Percentiles rank a stretch among this genome's conserved stretches.
Conservation (phyloP, 2,329 filamentous ascomycete species). For the Kalmusia sp. region DNA sequence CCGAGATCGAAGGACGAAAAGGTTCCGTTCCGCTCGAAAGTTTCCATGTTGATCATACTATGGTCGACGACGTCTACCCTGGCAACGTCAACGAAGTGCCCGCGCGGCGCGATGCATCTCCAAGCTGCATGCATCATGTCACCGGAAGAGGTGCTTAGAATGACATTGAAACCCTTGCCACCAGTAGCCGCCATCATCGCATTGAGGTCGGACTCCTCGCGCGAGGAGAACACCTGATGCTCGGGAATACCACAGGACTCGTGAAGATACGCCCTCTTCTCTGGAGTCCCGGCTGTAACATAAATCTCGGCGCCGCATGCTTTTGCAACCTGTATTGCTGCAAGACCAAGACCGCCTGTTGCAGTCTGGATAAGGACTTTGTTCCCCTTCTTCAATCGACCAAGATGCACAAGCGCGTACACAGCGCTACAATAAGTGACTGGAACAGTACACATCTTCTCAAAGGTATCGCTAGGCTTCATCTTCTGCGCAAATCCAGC, state of each 20-base stretch:
- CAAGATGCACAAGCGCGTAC: constrained; percentile 25
- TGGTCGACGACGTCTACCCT: constrained; percentile 20
- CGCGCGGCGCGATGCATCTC: constrained; percentile 24
- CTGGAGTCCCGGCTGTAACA: constrained; percentile 23
- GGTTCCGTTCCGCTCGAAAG: constrained; percentile 24
- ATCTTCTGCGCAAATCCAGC: not conserved
- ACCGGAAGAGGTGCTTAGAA: constrained; percentile 30
- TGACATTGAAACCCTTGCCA: constrained; percentile 36
- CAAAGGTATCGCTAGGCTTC: not conserved
- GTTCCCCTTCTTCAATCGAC: constrained; percentile 20
- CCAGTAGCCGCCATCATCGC: constrained; percentile 18
- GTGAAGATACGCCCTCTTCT: constrained; percentile 23
- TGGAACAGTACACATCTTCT: constrained; percentile 27
- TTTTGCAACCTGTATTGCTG: constrained; percentile 24
- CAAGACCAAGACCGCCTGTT: constrained; percentile 25
- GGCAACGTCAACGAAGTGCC: constrained; percentile 39
- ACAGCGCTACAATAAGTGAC: constrained; percentile 27
- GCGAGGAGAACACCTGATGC: constrained; percentile 39
- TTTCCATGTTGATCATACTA: constrained; percentile 18
- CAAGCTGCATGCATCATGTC: constrained; percentile 31
- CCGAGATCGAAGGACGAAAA: constrained; percentile 30
- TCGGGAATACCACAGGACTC: constrained; percentile 22
- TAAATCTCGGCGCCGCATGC: constrained; percentile 31
- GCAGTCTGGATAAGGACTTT: constrained; percentile 25
- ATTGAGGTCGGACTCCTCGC: constrained; percentile 10